Base-by-base conservation (phyloP, 257 asterid species). In the Nicotiana otophora region DNA sequence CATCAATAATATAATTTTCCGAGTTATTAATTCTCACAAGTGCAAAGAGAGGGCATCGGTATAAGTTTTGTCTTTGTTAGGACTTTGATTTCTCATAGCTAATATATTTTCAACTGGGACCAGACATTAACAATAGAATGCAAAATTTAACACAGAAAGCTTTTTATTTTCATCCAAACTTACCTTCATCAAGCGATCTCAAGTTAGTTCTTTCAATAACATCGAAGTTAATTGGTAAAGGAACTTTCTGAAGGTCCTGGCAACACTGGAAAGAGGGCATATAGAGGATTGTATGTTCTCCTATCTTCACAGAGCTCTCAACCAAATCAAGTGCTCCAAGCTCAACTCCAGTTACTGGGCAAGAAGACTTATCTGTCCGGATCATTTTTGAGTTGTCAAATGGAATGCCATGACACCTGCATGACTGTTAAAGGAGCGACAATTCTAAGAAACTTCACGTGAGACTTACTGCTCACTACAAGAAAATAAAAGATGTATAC, bases 321-420 rank as follows among this genome's bases (percentile, higher is more conserved):
- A 86, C 86, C 77, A 92, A 81, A 84, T 91, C 97, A 81, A 88
- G 26, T 79, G 81, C 90, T 84, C 86, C 90, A 77, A 94, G 94
- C 72, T 82, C 86, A 81, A 86, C 83, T 39, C 86, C 82, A 46
- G 92, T 92, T 82, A 92, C 89, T 65, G 98, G 94, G 89, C 98
- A 94, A 82, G 84, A 84, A 77, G 67, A 64, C 14, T 61, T 77
- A 81, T 62, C 82, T 46, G 78, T 77, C 84, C 78, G 80, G 14
- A 83, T 84, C 85, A 33, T 69, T 86, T 81, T 83, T 83, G 88
- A 80, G 82, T 85, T 82, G 81, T 90, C 90, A 86, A 93, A 84
- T 9, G 95, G 97, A 86, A 91, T 84, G 86, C 98, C 97, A 78
- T 96, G 98, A 82, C 98, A 96, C 87, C 94, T 87, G 93, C 98